Evolutionary conservation across 805 yeast species (phyloP).

Genomic region (Saturnispora bothae): DNA sequence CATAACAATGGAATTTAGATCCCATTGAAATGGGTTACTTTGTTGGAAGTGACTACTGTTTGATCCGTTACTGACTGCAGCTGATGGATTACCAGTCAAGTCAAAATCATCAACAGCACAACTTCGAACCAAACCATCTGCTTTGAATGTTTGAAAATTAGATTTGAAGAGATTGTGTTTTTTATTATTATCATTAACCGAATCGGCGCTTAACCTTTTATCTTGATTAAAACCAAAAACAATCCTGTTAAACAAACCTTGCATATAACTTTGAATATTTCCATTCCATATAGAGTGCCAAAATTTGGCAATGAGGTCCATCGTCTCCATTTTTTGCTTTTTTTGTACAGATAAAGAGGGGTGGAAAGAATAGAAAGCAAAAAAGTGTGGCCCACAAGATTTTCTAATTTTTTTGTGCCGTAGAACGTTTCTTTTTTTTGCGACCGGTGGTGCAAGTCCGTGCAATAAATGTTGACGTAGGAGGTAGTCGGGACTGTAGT

Average conservation of each 20-base stretch:
- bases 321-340: no score
- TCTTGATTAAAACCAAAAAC: not conserved
- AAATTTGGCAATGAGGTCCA: no score
- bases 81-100: slow-evolving; percentile 16
- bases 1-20: slow-evolving; percentile 16
- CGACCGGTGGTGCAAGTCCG: not conserved
- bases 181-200: not conserved
- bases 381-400: no score
- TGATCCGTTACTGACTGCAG: not conserved
- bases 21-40: slow-evolving; percentile 24
- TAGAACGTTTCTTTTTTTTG: no score
- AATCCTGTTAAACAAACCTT: no score
- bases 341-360: no score
- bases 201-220: no score
- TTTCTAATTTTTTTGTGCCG: no score
- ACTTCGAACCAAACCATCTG: slow-evolving; percentile 10
- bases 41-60: slow-evolving; percentile 2
- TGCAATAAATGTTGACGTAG: not conserved
- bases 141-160: not conserved
- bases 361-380: no score
- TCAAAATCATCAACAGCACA: slow-evolving; percentile 27
- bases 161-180: no score
- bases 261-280: no score
- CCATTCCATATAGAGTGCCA: no score
- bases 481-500: not conserved